phyloP scores from a whole-genome alignment of 2,329 filamentous ascomycete species.

The Fusarium udum region DNA sequence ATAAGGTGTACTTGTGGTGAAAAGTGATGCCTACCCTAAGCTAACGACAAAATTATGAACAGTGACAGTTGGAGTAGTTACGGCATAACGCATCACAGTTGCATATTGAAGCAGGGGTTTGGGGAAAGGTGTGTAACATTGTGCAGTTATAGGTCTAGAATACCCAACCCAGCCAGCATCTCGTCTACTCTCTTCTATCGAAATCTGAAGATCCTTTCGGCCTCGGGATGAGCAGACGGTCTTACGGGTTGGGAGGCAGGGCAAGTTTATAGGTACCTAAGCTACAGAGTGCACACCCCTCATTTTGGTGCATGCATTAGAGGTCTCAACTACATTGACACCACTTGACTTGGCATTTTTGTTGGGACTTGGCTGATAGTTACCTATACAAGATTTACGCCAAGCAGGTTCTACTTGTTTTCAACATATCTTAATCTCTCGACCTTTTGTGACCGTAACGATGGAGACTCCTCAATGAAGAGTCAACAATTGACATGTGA shows the following conservation, averaged over 20 bases:
- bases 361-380: constrained; percentile 26
- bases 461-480: background rate
- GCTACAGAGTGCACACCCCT: background rate
- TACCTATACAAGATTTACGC: background rate
- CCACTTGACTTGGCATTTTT: constrained; percentile 15
- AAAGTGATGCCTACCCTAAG: background rate
- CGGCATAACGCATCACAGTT: background rate
- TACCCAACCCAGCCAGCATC: constrained; percentile 31
- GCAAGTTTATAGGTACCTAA: background rate
- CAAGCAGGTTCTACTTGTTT: background rate
- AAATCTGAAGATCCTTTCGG: constrained; percentile 26
- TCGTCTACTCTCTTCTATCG: background rate
- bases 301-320: constrained; percentile 8
- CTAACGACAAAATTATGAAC: background rate
- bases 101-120: constrained; percentile 11
- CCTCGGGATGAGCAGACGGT: constrained; percentile 19
- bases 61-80: background rate
- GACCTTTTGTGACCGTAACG: background rate
- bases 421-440: background rate
- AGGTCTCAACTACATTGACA: constrained; percentile 28
- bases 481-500: constrained; percentile 26
- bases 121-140: background rate
- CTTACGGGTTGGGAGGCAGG: background rate
- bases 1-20: background rate
- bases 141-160: background rate